A percentile compares a stretch with the other conserved stretches of the same genome.
These are phyloP conservation scores for Meyerozyma guilliermondii DNA, from an alignment of 1,139 yeast genomes.

Conservation along the genomic window DNA sequence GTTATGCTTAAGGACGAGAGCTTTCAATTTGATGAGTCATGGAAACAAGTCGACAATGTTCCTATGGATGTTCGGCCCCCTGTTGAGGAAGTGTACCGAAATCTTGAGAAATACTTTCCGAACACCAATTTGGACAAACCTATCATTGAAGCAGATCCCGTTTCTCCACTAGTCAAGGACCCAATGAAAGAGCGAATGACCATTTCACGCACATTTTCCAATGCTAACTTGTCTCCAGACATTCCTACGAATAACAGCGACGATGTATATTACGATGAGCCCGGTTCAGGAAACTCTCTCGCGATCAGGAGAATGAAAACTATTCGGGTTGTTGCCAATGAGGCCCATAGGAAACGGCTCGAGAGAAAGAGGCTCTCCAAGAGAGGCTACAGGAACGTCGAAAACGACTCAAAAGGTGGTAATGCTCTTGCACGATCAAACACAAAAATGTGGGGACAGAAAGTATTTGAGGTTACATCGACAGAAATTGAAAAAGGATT, in stretches of 20 bases:
- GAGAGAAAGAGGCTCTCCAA: conserved; percentile 19
- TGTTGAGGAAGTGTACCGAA: conserved; percentile 86
- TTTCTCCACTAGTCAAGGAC: conserved; percentile 37
- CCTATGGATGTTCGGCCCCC: conserved; percentile 74
- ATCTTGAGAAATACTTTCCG: conserved; percentile 89
- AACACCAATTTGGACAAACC: conserved; percentile 90
- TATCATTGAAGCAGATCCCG: conserved; percentile 75
- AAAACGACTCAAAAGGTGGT: background rate
- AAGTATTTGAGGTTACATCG: conserved; percentile 85
- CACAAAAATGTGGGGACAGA: conserved; percentile 98
- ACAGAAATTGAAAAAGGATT: conserved; percentile 55
- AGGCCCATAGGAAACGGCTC: conserved; percentile 62
- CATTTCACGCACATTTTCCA: conserved; percentile 44
- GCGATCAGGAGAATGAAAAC: conserved; percentile 63
- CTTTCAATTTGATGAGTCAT: conserved; percentile 1
- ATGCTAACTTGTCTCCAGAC: conserved; percentile 41
- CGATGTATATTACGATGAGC: conserved; percentile 14
- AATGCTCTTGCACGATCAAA: conserved; percentile 60
- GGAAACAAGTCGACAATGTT: conserved; percentile 27
- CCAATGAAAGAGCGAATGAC: conserved; percentile 10
- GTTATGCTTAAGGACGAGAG: conserved; percentile 1
- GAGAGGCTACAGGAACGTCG: background rate
- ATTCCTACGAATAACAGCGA: conserved; percentile 18
- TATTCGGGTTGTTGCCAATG: conserved; percentile 87
- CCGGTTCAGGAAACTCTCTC: background rate